phyloP scores from a whole-genome alignment of 805 yeast genomes.

The Teunomyces cretensis region DNA sequence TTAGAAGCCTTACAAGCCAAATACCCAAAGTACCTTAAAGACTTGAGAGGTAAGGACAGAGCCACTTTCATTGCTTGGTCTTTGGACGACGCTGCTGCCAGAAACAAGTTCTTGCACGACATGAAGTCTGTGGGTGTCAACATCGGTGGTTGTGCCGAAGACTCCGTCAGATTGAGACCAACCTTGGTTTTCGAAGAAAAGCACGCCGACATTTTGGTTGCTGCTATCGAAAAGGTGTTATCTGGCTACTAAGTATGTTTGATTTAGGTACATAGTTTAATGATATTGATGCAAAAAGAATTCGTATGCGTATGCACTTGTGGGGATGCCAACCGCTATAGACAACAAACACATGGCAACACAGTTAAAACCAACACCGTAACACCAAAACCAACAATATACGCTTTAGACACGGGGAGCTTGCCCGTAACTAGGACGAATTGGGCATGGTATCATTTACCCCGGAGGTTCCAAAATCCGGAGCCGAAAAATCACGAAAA shows the following conservation, averaged over 20 bases:
- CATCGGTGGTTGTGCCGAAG: conserved; percentile 83
- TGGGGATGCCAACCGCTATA: not conserved
- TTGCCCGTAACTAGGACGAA: no score
- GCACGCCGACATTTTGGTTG: conserved; percentile 70
- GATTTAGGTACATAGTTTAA: conserved; percentile 6
- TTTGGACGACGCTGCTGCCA: conserved; percentile 48
- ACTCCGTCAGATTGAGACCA: conserved; percentile 79
- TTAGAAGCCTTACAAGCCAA: conserved; percentile 52
- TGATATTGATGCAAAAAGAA: not conserved
- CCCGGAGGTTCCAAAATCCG: not conserved
- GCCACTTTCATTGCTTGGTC: conserved; percentile 88
- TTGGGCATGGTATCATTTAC: no score
- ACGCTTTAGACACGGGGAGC: no score
- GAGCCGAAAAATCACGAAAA: conserved; percentile 1
- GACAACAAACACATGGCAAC: not conserved
- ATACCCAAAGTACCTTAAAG: conserved; percentile 52
- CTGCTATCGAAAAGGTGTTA: conserved; percentile 38
- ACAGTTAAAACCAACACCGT: not conserved
- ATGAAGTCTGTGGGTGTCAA: conserved; percentile 69
- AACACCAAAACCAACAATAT: no score
- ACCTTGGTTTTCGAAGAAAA: conserved; percentile 73
- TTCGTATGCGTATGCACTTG: not conserved
- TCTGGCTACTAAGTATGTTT: conserved; percentile 21
- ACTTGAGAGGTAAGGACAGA: conserved; percentile 71
- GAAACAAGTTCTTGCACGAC: conserved; percentile 61